Base-by-base conservation (phyloP, 805 yeast species). In the Candida insectorum region DNA sequence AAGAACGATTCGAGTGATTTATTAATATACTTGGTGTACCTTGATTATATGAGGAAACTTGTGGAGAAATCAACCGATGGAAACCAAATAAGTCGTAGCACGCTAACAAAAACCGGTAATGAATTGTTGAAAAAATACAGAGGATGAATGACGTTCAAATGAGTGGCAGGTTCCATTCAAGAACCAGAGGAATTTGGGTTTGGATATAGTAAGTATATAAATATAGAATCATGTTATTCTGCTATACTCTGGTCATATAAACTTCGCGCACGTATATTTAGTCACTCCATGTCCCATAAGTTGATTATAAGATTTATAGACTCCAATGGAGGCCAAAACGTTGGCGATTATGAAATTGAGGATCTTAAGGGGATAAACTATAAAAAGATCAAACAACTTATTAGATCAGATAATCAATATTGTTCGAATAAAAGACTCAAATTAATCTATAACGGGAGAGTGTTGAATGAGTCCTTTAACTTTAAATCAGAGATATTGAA, bases 361-460 rank as follows among this genome's bases (percentile, higher is more conserved):
- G 24, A 18, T 12, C 12, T 6, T 15, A 16, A 24, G 8, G 30
- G 13, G 12, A 17, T 32, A 7, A 28, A 12, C 3, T 40, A 33
- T 24, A 15, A 8, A 12, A 22, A 16, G 10, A 23, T 42, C 29
- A 42, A 42, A 20, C 31, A 31, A 54, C 39, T 42, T 44, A 62
- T 66, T 15, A 46, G 71, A 18, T 39, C 40, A 22, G 45, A 47
- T 27, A 53, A 44, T 11, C 33, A 37, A 9, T 44, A 37, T 11
- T 51, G 60, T 36, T 23, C 54, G 9, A 69, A 67, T 28, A 63
- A 72, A 28, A 58, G 89, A 47, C 62, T 85, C 22, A 68, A 86
- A 37, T 67, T 85, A 39, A 80, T 85, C 21, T 76, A 78, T 51
- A 77, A 75, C 41, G 95, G 95, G 11, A 65, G 76, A 31, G 81